These are phyloP conservation scores for Pythium phragmiticola DNA, from an alignment of 352 stramenopile species.

Conservation along the genomic window DNA sequence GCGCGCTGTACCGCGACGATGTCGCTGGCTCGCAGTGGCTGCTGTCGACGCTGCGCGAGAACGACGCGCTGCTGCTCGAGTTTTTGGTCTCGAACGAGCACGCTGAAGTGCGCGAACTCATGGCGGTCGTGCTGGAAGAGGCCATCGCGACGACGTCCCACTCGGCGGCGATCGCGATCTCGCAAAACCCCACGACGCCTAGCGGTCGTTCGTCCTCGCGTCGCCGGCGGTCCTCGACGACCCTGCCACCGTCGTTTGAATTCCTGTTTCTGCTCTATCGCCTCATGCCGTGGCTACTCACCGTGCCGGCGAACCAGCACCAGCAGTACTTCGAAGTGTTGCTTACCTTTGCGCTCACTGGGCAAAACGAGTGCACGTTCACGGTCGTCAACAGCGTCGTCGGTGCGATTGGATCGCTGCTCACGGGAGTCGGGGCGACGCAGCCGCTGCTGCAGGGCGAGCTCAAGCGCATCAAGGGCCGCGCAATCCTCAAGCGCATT, in stretches of 20 bases:
- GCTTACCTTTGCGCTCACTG: constrained; percentile 74
- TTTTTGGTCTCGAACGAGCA: constrained; percentile 71
- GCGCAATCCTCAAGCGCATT: constrained; percentile 76
- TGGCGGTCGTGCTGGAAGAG: constrained; percentile 62
- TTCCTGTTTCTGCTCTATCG: constrained; percentile 81
- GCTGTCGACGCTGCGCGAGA: constrained; percentile 51
- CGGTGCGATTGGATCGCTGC: constrained; percentile 63
- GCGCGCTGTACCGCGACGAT: constrained; percentile 73
- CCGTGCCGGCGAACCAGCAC: constrained; percentile 66
- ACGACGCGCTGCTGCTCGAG: constrained; percentile 70
- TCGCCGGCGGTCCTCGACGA: constrained; percentile 24
- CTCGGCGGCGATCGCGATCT: constrained; percentile 12
- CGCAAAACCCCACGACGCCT: not conserved
- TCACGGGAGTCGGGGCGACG: constrained; percentile 54
- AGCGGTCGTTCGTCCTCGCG: constrained; percentile 1
- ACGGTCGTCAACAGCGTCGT: constrained; percentile 82
- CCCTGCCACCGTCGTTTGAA: constrained; percentile 71
- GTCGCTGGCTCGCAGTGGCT: constrained; percentile 71
- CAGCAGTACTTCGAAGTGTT: constrained; percentile 74
- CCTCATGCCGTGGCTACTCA: constrained; percentile 72
- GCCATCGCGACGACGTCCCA: constrained; percentile 54
- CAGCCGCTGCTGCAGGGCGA: constrained; percentile 66
- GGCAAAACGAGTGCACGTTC: constrained; percentile 81
- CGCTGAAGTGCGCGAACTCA: constrained; percentile 65
- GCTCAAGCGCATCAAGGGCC: constrained; percentile 66